Base-by-base conservation (phyloP, 2,329 filamentous ascomycete genomes). In the Fusarium miscanthi region DNA sequence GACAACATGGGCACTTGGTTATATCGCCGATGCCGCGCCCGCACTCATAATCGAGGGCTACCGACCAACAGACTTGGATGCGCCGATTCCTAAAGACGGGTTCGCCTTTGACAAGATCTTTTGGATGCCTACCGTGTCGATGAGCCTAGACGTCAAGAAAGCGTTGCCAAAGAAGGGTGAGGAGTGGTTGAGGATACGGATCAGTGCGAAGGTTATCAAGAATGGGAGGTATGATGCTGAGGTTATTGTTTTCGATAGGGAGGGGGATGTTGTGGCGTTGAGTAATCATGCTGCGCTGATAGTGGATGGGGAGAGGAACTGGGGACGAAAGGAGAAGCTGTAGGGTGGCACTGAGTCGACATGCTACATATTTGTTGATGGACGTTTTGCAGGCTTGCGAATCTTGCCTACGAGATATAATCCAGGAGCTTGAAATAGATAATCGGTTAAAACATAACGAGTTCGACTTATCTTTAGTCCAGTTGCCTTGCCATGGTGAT, bases 141-240 rank as follows among this genome's bases (percentile, higher is more conserved):
- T 96, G 78, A 94, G 93, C 78, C 76, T 97, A 27, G 93, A 97
- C 70, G 84, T 94, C 42, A 96, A 95, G 84, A 93, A 92, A 78
- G 80, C 86, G 11, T 79, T 97, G 48, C 92, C 93, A 0, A 81
- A 83, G 8, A 87, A 88, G 45, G 93, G 93, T 0, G 89, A 89
- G 3, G 90, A 93, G 78, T 96, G 92, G 90, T 78, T 97, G 59
- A 91, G 91, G 75, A 84, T 90, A 43, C 85, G 92, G 37, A 85
- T 91, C 17, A 85, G 87, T 60, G 85, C 90, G 8, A 94, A 93
- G 81, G 83, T 86, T 80, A 88, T 95, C 45, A 86, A 85, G 72
- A 90, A 94, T 71, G 93, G 93, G 2, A 85, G 92, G 65, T 91
- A 93, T 78, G 94, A 97, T 82, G 77, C 94, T 49, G 92, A 95